A percentile compares a stretch with the other conserved stretches of the same genome.
Evolutionary conservation across 805 yeast species (phyloP).

Genomic region (Wickerhamomyces hampshirensis): DNA sequence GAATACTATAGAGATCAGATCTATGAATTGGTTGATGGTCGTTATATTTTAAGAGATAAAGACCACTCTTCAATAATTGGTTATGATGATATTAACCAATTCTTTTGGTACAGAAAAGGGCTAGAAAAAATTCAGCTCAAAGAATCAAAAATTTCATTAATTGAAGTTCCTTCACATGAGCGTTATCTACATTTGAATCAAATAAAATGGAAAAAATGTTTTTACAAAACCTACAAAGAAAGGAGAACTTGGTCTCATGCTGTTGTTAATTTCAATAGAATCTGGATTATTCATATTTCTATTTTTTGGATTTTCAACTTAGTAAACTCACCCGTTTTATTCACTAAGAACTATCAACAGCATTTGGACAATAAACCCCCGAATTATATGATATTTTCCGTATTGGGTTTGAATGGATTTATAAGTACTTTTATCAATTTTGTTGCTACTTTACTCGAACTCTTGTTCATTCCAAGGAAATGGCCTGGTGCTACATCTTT

Average conservation of each 20-base stretch:
- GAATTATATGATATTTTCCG: slow-evolving; percentile 46
- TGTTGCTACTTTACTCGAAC: slow-evolving; percentile 52
- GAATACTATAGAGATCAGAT: slow-evolving; percentile 52
- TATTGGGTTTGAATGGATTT: slow-evolving; percentile 64
- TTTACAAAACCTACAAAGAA: slow-evolving; percentile 73
- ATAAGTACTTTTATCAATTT: slow-evolving; percentile 54
- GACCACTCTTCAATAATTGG: slow-evolving; percentile 74
- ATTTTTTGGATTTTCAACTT: slow-evolving; percentile 75
- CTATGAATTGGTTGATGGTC: slow-evolving; percentile 40
- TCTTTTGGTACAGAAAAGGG: slow-evolving; percentile 79
- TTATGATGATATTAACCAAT: slow-evolving; percentile 85
- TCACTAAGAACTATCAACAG: slow-evolving; percentile 53
- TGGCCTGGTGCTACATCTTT: slow-evolving; percentile 72
- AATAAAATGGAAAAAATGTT: slow-evolving; percentile 62
- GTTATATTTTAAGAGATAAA: slow-evolving; percentile 42
- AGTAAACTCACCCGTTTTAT: slow-evolving; percentile 63
- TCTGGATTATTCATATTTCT: slow-evolving; percentile 73
- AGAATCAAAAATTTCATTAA: slow-evolving; percentile 30
- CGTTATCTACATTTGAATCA: slow-evolving; percentile 51
- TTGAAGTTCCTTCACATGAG: slow-evolving; percentile 41
- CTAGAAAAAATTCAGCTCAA: slow-evolving; percentile 49
- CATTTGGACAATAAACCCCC: slow-evolving; percentile 57
- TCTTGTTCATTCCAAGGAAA: slow-evolving; percentile 59
- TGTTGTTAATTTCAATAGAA: slow-evolving; percentile 66
- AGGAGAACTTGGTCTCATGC: slow-evolving; percentile 74